Evolutionary conservation across 225 moss, liverwort and hornwort species (phyloP).

Genomic region (Thuidium tamariscinum): DNA sequence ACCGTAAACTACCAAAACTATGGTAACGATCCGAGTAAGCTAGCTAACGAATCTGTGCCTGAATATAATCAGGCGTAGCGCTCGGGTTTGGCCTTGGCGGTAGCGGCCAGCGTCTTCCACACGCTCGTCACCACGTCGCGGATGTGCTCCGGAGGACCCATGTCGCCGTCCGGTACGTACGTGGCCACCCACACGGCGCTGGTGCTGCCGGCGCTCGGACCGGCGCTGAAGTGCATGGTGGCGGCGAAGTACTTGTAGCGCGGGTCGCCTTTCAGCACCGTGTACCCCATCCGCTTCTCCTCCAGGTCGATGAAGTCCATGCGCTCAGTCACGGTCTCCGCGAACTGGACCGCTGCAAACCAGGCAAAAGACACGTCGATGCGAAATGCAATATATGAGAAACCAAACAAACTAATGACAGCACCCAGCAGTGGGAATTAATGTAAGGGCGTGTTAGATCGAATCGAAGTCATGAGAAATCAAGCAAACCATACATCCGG

Average conservation of each 20-base stretch:
- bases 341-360: neutral
- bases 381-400: neutral
- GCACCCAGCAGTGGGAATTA: no score
- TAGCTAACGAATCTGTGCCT: no score
- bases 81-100: neutral
- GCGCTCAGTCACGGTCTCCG: neutral
- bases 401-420: no score
- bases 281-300: neutral
- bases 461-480: neutral
- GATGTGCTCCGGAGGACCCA: neutral
- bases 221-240: neutral
- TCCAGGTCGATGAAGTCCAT: constrained; percentile 2
- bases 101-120: neutral
- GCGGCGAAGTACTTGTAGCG: neutral
- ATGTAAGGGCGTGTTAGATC: neutral
- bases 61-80: neutral
- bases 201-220: neutral
- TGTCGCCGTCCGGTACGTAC: neutral
- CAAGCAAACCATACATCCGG: no score
- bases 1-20: no score
- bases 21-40: neutral
- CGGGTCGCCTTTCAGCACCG: constrained; percentile 9
- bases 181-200: neutral
- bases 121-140: neutral
- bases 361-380: neutral